These are phyloP conservation scores for Myxozyma monticola DNA, from an alignment of 805 yeast genomes.

Conservation along the genomic window DNA sequence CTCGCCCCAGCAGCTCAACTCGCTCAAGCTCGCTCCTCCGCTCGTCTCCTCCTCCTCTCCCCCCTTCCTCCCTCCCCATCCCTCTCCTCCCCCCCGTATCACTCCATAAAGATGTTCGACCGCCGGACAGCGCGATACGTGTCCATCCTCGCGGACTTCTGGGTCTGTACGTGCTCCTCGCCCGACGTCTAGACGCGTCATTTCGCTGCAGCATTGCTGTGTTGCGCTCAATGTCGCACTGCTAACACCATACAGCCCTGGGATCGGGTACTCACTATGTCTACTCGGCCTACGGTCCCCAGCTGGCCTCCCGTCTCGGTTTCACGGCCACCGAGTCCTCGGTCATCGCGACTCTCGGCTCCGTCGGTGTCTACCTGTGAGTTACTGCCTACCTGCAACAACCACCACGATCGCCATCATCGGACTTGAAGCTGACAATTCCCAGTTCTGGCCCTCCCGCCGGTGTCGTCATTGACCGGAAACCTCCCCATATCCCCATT, in stretches of 20 bases:
- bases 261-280: constrained; percentile 67
- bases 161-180: constrained; percentile 22
- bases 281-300: constrained; percentile 78
- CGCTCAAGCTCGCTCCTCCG: neutral
- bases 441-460: constrained; percentile 62
- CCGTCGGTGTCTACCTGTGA: constrained; percentile 57
- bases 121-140: constrained; percentile 24
- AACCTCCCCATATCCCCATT: constrained; percentile 58
- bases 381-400: constrained; percentile 2
- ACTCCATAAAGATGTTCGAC: constrained; percentile 18
- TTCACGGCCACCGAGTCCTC: constrained; percentile 66
- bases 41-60: neutral
- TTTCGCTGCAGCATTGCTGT: too few species aligned
- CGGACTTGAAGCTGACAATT: constrained; percentile 66
- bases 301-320: constrained; percentile 57
- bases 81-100: neutral
- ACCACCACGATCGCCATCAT: constrained; percentile 60
- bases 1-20: neutral
- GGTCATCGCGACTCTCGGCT: constrained; percentile 64
- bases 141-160: constrained; percentile 26
- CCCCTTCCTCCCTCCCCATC: neutral
- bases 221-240: neutral
- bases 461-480: constrained; percentile 62
- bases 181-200: neutral
- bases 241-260: constrained; percentile 14